phyloP scores from a whole-genome alignment of 805 yeast species.

The Yamadazyma takamatsuzukensis region DNA sequence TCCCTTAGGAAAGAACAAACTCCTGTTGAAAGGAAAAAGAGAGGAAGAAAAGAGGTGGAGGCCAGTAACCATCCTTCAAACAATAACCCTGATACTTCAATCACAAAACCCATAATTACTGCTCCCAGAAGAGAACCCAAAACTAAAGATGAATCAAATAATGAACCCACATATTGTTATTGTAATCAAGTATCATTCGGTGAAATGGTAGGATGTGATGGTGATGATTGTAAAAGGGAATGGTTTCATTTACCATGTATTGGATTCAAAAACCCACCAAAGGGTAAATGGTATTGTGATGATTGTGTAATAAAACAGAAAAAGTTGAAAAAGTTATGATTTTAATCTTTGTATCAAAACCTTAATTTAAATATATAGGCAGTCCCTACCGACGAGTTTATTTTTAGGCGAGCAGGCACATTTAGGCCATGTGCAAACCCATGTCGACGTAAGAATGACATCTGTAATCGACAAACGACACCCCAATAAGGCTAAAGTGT shows the following conservation, averaged over 20 bases:
- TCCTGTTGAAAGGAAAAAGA: slow-evolving; percentile 17
- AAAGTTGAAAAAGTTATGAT: slow-evolving; percentile 12
- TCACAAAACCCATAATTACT: slow-evolving; percentile 16
- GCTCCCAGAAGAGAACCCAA: slow-evolving; percentile 9
- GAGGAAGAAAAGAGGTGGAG: slow-evolving; percentile 9
- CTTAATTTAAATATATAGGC: neutral
- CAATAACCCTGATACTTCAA: slow-evolving; percentile 7
- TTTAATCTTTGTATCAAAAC: neutral
- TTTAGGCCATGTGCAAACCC: too few species aligned
- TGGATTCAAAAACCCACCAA: slow-evolving; percentile 81
- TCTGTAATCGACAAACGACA: too few species aligned
- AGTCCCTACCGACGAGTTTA: neutral
- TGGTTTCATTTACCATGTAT: slow-evolving; percentile 97
- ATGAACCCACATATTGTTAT: slow-evolving; percentile 88
- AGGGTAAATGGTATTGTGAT: slow-evolving; percentile 49
- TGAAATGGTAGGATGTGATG: slow-evolving; percentile 99
- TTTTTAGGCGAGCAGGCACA: too few species aligned
- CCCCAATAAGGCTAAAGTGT: too few species aligned
- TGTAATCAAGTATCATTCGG: slow-evolving; percentile 97
- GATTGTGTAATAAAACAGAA: slow-evolving; percentile 36
- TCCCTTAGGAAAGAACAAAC: slow-evolving; percentile 14
- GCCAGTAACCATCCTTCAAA: neutral
- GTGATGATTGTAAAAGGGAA: slow-evolving; percentile 84
- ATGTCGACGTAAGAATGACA: too few species aligned
- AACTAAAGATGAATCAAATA: slow-evolving; percentile 18